Conservation (phyloP, 148 eudicot genomes). For the Chenopodium suecicum region DNA sequence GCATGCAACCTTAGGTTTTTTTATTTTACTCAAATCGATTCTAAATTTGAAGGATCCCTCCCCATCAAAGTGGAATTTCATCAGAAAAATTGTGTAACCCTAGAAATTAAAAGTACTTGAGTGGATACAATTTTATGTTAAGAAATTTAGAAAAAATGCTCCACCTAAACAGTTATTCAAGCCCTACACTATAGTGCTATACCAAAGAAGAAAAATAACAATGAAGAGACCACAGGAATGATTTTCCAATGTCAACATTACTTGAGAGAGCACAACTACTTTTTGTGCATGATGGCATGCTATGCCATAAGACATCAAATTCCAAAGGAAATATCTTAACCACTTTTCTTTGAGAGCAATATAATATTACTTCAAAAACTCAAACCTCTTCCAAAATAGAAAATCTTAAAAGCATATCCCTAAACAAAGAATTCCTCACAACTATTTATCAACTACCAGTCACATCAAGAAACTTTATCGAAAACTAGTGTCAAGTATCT, state of each 20-base stretch:
- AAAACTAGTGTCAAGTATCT: not conserved
- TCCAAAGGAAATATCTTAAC: not conserved
- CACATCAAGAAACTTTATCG: not conserved
- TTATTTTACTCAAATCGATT: too few species aligned
- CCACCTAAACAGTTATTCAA: not conserved
- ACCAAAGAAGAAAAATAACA: not conserved
- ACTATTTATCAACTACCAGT: not conserved
- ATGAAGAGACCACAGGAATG: not conserved
- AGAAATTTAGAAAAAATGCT: not conserved
- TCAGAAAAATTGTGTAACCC: not conserved
- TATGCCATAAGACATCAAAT: not conserved
- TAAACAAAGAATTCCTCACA: not conserved
- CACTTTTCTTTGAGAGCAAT: not conserved
- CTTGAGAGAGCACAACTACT: not conserved
- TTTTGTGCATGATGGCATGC: not conserved
- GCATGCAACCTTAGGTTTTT: too few species aligned
- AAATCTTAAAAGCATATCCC: not conserved
- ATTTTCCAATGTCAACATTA: not conserved
- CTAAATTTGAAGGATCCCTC: not conserved
- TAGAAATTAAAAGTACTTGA: not conserved
- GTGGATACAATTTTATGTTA: not conserved
- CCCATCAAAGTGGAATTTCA: not conserved
- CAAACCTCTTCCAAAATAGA: not conserved
- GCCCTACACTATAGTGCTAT: too few species aligned
- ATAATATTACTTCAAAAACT: not conserved